Conservation (phyloP, 1,284 basidiomycete genomes). For the Naganishia sp. region DNA sequence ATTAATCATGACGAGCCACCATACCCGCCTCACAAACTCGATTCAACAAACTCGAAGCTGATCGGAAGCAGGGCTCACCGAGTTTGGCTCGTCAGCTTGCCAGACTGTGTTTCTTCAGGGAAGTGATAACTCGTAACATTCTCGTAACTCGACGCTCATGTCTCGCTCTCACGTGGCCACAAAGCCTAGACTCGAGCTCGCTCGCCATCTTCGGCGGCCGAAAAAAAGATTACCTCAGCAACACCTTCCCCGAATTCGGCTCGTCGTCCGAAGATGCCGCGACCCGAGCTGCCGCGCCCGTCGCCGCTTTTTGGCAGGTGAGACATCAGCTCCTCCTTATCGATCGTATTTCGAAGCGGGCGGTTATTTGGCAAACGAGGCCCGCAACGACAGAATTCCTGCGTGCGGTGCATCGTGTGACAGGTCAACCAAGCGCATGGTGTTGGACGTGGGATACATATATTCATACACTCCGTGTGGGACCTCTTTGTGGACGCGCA, state of each 20-base stretch:
- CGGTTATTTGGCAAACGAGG: constrained; percentile 9
- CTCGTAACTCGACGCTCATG: background rate
- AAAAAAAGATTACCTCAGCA: background rate
- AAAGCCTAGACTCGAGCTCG: background rate
- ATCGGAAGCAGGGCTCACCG: no score
- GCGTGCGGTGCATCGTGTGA: no score
- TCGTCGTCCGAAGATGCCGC: constrained; percentile 13
- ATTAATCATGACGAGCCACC: no score
- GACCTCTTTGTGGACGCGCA: no score
- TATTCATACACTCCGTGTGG: background rate
- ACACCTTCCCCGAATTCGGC: background rate
- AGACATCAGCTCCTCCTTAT: constrained; percentile 25
- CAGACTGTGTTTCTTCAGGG: background rate
- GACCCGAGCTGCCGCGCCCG: background rate
- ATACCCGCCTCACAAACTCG: no score
- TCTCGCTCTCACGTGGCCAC: background rate
- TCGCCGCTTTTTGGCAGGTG: constrained; percentile 2
- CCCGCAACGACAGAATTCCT: no score
- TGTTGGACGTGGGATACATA: background rate
- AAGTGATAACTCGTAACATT: no score
- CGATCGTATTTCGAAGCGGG: constrained; percentile 20
- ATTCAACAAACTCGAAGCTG: no score
- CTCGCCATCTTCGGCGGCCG: background rate
- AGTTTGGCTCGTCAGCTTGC: background rate
- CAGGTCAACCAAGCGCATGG: background rate